These are phyloP conservation scores for Chenopodium formosanum DNA, from an alignment of 148 eudicot genomes.

Conservation along the genomic window DNA sequence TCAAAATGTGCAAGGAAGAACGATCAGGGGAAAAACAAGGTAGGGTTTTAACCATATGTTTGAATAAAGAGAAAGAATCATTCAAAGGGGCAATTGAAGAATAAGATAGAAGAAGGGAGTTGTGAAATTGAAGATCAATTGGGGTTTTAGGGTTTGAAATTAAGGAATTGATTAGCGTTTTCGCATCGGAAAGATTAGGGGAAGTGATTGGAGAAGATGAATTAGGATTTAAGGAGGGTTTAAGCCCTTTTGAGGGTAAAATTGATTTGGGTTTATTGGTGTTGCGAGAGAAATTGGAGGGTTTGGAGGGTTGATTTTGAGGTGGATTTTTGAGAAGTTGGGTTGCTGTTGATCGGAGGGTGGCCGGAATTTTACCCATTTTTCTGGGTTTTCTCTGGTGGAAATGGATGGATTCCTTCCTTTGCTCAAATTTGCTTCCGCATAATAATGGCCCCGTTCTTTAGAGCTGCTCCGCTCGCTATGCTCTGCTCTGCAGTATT, in stretches of 20 bases:
- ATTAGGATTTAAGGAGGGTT: conserved; percentile 24
- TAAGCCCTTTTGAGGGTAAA: neutral
- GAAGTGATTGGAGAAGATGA: conserved; percentile 35
- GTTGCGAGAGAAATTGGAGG: conserved; percentile 6
- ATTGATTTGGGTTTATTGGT: neutral
- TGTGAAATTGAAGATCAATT: conserved; percentile 40
- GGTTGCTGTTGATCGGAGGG: conserved; percentile 29
- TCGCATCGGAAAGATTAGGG: conserved; percentile 52
- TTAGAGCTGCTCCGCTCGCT: too few species aligned
- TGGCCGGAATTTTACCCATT: conserved; percentile 53
- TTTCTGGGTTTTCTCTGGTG: neutral
- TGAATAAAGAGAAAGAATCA: conserved; percentile 51
- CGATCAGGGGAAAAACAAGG: conserved; percentile 62
- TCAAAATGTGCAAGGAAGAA: conserved; percentile 57
- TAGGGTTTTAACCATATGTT: conserved; percentile 49
- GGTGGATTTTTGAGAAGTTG: conserved; percentile 28
- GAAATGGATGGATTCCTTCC: neutral
- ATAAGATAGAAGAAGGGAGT: conserved; percentile 59
- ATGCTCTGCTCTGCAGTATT: too few species aligned
- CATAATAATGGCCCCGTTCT: too few species aligned
- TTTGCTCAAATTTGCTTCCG: neutral
- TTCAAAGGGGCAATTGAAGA: conserved; percentile 40
- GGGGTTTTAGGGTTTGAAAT: conserved; percentile 30
- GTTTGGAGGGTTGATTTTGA: conserved; percentile 20
- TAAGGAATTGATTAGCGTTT: conserved; percentile 49